Conservation (phyloP, 2,329 filamentous ascomycete species). For the Botryotinia narcissicola region DNA sequence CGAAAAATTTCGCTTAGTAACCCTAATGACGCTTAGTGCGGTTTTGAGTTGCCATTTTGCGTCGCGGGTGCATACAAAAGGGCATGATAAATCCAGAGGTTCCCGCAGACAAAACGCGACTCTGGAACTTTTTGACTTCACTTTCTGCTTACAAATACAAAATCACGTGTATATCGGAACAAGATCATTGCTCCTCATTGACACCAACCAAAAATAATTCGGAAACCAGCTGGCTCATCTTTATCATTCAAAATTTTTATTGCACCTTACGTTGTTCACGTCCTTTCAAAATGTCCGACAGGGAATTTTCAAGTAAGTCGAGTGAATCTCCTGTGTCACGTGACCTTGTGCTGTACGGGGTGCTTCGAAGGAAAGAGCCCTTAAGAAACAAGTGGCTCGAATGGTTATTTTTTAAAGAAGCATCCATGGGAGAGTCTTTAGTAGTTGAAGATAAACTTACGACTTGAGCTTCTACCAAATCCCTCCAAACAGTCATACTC, state of each 20-base stretch:
- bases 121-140: conserved; percentile 16
- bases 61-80: conserved; percentile 15
- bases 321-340: conserved; percentile 1
- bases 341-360: not conserved
- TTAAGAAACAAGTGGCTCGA: not conserved
- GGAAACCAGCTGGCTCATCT: not conserved
- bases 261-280: not conserved
- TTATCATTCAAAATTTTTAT: not conserved
- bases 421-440: not conserved
- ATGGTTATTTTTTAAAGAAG: not conserved
- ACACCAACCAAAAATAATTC: not conserved
- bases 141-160: not conserved
- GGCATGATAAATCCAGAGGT: conserved; percentile 15
- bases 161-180: not conserved
- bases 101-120: conserved; percentile 15
- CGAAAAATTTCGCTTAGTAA: not conserved
- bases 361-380: not conserved
- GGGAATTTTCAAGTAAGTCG: conserved; percentile 51
- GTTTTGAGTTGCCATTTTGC: conserved; percentile 8
- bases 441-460: not conserved
- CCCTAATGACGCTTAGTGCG: conserved; percentile 14
- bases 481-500: not conserved
- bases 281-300: conserved; percentile 56
- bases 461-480: not conserved
- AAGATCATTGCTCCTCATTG: not conserved